Conservation (phyloP, 2,329 filamentous ascomycete species). For the Coniella vitis region DNA sequence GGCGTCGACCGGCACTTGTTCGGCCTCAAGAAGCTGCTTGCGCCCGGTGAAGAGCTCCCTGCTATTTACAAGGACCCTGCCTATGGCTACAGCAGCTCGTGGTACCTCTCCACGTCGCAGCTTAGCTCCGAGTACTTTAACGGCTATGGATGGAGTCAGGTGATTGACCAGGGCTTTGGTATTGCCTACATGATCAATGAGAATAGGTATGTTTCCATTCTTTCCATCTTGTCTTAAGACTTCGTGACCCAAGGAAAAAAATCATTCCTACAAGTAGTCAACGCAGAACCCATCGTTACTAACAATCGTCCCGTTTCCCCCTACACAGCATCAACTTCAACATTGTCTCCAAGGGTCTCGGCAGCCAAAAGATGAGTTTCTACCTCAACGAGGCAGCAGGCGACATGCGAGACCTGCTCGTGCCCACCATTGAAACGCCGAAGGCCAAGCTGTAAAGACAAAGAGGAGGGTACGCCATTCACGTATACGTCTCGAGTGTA, state of each 20-base stretch:
- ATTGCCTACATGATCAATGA: slow-evolving; percentile 99
- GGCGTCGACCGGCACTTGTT: slow-evolving; percentile 97
- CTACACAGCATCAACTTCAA: slow-evolving; percentile 83
- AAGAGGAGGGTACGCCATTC: background rate
- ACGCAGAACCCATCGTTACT: too few relatives aligned
- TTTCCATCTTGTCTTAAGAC: background rate
- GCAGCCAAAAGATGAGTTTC: slow-evolving; percentile 88
- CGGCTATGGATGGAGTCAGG: slow-evolving; percentile 97
- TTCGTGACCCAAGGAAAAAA: background rate
- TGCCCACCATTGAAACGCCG: slow-evolving; percentile 68
- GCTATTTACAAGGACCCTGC: slow-evolving; percentile 82
- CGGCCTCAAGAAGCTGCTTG: slow-evolving; percentile 84
- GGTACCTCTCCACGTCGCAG: slow-evolving; percentile 86
- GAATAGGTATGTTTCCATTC: slow-evolving; percentile 67
- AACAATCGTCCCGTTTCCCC: too few relatives aligned
- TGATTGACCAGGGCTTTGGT: slow-evolving; percentile 90
- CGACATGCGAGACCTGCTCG: slow-evolving; percentile 80
- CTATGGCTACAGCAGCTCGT: slow-evolving; percentile 74
- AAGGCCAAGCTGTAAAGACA: slow-evolving; percentile 91
- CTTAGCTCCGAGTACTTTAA: slow-evolving; percentile 97
- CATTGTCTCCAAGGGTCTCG: slow-evolving; percentile 87
- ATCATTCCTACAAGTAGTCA: too few relatives aligned
- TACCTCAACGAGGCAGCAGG: slow-evolving; percentile 90
- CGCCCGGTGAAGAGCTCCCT: slow-evolving; percentile 73
- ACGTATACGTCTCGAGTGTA: too few relatives aligned